phyloP scores from a whole-genome alignment of 345 rosid species.

The Syzygium aqueum region DNA sequence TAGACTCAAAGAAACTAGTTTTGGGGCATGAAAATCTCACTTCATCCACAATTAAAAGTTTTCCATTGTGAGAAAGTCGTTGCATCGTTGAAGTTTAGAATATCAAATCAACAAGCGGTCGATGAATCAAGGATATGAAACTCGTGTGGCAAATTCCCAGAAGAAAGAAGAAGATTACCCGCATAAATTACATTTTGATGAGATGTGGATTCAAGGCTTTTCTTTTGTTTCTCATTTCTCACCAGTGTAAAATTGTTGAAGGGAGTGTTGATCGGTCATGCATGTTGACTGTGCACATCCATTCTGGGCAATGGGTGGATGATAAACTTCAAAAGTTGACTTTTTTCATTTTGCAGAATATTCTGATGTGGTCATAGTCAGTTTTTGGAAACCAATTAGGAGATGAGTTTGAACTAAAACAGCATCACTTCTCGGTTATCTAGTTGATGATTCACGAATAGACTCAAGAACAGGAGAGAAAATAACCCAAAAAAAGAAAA shows the following conservation, averaged over 20 bases:
- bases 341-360: background rate
- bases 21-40: background rate
- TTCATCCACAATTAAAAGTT: background rate
- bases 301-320: background rate
- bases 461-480: background rate
- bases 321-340: background rate
- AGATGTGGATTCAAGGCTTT: background rate
- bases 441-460: background rate
- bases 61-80: background rate
- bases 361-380: background rate
- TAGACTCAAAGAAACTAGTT: background rate
- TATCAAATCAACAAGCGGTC: background rate
- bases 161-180: background rate
- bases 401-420: background rate
- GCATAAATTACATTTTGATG: background rate
- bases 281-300: background rate
- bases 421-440: background rate
- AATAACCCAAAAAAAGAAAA: background rate
- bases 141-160: background rate
- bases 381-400: background rate
- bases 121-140: background rate
- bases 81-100: background rate
- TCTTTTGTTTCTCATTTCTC: background rate
- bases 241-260: background rate
- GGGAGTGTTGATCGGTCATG: background rate